A percentile compares a stretch with the other conserved stretches of the same genome.
Evolutionary conservation across 2,329 filamentous ascomycete species (phyloP).

Genomic region (Xylaria polymorpha): DNA sequence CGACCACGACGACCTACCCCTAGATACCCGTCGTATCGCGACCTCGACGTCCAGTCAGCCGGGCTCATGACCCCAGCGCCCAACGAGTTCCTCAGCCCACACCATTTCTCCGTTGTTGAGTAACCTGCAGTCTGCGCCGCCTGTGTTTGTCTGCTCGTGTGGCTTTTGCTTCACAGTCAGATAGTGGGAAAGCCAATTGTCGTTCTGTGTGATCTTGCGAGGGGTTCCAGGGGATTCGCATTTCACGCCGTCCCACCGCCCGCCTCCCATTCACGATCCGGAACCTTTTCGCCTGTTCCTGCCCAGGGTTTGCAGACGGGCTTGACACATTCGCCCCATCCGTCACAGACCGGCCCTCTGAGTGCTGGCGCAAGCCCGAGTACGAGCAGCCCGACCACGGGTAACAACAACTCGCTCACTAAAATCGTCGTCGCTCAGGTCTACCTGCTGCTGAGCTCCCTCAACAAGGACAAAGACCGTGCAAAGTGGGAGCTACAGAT

Average conservation of each 20-base stretch:
- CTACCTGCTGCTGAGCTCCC: constrained; percentile 90
- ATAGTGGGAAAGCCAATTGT: constrained; percentile 30
- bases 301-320: constrained; percentile 67
- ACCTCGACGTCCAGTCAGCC: constrained; percentile 31
- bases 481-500: constrained; percentile 93
- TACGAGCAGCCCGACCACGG: constrained; percentile 69
- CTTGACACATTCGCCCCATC: constrained; percentile 66
- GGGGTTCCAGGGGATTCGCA: constrained; percentile 48
- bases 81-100: constrained; percentile 39
- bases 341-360: constrained; percentile 66
- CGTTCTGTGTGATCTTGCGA: constrained; percentile 43
- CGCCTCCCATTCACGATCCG: constrained; percentile 62
- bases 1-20: constrained; percentile 6
- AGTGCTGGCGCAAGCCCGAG: constrained; percentile 71
- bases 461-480: constrained; percentile 92
- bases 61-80: constrained; percentile 47
- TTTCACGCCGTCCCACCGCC: constrained; percentile 43
- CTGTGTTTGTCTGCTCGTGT: constrained; percentile 22
- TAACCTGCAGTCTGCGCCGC: constrained; percentile 20
- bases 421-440: constrained; percentile 97
- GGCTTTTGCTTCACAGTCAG: constrained; percentile 19
- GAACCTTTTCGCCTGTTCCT: constrained; percentile 73
- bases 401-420: constrained; percentile 73
- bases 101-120: constrained; percentile 34
- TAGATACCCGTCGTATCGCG: constrained; percentile 16